Percentiles rank a stretch among this genome's conserved stretches.
These are phyloP conservation scores for Arabidopsis suecica DNA, from an alignment of 345 rosid species.

Conservation along the genomic window DNA sequence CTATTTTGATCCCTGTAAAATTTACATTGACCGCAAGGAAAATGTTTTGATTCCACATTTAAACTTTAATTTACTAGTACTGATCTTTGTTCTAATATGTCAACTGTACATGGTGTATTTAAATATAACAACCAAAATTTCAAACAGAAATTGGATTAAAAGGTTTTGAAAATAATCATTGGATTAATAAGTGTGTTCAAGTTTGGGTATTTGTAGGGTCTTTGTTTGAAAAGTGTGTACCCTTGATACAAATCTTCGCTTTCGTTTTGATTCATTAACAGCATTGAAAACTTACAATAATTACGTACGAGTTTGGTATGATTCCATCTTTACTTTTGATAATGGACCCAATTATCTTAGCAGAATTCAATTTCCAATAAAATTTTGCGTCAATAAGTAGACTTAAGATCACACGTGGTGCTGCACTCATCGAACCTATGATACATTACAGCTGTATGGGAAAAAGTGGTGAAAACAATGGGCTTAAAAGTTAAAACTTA, in stretches of 20 bases:
- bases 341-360: conserved; percentile 35
- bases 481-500: conserved; percentile 1
- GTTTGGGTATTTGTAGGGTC: conserved; percentile 25
- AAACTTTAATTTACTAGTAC: neutral
- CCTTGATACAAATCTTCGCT: neutral
- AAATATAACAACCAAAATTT: neutral
- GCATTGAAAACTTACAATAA: conserved; percentile 18
- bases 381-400: conserved; percentile 27
- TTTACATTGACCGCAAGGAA: neutral
- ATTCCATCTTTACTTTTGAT: conserved; percentile 38
- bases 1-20: neutral
- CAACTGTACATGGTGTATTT: neutral
- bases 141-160: neutral
- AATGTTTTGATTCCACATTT: neutral
- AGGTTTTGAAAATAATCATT: conserved; percentile 1
- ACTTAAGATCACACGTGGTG: conserved; percentile 37
- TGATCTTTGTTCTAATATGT: neutral
- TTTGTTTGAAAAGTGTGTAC: conserved; percentile 22
- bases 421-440: conserved; percentile 20
- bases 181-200: neutral
- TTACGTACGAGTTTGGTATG: conserved; percentile 42
- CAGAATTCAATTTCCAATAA: conserved; percentile 28
- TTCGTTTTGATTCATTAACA: conserved; percentile 25
- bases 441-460: conserved; percentile 32
- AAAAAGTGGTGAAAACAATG: conserved; percentile 23